Conservation (phyloP, 192 early-diverging fungal species). For the Chytriomyces confervae region DNA sequence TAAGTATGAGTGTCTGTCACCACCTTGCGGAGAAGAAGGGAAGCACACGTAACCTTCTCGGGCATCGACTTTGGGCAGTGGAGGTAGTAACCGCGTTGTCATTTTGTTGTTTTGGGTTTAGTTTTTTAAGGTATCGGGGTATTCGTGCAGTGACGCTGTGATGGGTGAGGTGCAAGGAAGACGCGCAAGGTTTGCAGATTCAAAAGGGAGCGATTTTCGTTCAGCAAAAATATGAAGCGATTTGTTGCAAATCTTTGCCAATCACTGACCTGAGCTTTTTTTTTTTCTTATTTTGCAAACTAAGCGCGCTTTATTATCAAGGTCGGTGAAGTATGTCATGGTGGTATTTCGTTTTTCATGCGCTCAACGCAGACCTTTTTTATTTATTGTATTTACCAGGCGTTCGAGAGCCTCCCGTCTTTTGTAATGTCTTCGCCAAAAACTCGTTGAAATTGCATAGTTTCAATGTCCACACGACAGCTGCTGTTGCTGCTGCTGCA, state of each 20-base stretch:
- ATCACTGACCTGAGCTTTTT: too few relatives aligned
- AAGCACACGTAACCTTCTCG: not conserved
- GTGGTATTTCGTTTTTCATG: not conserved
- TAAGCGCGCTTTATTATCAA: not conserved
- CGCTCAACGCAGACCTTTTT: not conserved
- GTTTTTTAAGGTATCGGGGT: not conserved
- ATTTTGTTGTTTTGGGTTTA: not conserved
- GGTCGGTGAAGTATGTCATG: not conserved
- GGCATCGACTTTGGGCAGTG: slow-evolving; percentile 17
- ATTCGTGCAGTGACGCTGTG: not conserved
- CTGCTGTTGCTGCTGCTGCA: not conserved
- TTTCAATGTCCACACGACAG: too few relatives aligned
- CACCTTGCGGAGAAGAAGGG: not conserved
- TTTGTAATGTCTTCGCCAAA: not conserved
- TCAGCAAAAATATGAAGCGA: too few relatives aligned
- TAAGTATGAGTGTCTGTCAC: not conserved
- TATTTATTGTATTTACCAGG: not conserved
- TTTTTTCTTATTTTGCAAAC: too few relatives aligned
- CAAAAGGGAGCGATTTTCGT: too few relatives aligned
- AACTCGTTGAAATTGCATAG: too few relatives aligned
- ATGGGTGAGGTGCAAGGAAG: too few relatives aligned
- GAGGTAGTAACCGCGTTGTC: not conserved
- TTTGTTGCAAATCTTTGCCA: too few relatives aligned
- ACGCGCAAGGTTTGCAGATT: too few relatives aligned
- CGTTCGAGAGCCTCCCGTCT: not conserved